A percentile compares a stretch with the other conserved stretches of the same genome.
These are phyloP conservation scores for Candida sojae DNA, from an alignment of 1,139 yeast species.

Conservation along the genomic window DNA sequence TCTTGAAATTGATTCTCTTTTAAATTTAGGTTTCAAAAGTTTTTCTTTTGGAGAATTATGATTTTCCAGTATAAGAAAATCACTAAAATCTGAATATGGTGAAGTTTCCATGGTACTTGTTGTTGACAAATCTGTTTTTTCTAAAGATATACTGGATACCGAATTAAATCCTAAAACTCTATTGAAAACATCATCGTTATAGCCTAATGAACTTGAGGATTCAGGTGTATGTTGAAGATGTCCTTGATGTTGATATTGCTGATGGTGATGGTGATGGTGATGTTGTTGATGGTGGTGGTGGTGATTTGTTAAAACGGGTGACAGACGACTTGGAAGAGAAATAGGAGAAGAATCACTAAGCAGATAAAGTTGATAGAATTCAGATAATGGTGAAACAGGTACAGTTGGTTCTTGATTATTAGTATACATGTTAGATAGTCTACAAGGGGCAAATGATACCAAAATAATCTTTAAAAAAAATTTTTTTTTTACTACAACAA, in stretches of 20 bases:
- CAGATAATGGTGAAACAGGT: not conserved
- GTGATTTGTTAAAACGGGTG: not conserved
- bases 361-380: not conserved
- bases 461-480: too few species aligned
- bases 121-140: not conserved
- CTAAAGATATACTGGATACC: not conserved
- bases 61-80: not conserved
- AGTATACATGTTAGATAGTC: not conserved
- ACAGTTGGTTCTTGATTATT: not conserved
- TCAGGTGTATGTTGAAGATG: not conserved
- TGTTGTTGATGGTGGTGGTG: not conserved
- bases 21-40: not conserved
- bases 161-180: not conserved
- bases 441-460: not conserved
- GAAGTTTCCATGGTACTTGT: not conserved
- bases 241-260: not conserved
- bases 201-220: not conserved
- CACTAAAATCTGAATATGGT: slow-evolving; percentile 1
- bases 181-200: not conserved
- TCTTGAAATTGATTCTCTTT: slow-evolving; percentile 8
- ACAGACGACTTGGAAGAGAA: not conserved
- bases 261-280: not conserved
- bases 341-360: not conserved
- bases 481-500: too few species aligned
- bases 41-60: not conserved